A percentile compares a stretch with the other conserved stretches of the same genome.
These are phyloP conservation scores for Detonula confervacea DNA, from an alignment of 352 stramenopile species.

Conservation along the genomic window DNA sequence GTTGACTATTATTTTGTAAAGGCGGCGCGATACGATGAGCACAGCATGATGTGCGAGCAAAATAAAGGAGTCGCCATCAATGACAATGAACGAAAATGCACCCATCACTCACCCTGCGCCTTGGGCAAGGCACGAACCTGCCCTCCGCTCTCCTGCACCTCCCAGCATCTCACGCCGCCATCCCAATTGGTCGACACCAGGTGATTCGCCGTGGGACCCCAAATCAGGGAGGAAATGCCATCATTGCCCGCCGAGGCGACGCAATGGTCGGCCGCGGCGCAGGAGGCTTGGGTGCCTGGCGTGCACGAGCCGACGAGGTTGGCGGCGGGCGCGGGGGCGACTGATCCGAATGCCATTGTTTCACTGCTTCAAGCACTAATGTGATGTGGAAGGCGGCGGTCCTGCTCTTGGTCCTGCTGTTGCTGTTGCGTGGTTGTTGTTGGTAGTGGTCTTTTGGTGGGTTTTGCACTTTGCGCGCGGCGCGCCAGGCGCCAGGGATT, in stretches of 20 bases:
- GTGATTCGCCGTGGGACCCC: conserved; percentile 77
- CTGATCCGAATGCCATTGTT: conserved; percentile 50
- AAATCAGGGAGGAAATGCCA: conserved; percentile 77
- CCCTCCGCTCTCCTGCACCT: conserved; percentile 75
- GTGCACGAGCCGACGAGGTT: conserved; percentile 36
- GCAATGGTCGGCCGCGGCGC: conserved; percentile 61
- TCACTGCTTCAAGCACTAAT: neutral
- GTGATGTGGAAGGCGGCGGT: neutral
- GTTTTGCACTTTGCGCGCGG: too few relatives aligned
- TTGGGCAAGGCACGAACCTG: conserved; percentile 74
- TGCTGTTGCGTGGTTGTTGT: too few relatives aligned
- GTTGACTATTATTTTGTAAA: conserved; percentile 74
- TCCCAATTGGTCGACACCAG: conserved; percentile 84
- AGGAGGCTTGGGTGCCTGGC: conserved; percentile 26
- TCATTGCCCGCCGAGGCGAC: conserved; percentile 73
- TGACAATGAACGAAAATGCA: too few relatives aligned
- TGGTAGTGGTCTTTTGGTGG: too few relatives aligned
- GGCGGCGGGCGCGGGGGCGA: conserved; percentile 18
- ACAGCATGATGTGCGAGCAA: neutral
- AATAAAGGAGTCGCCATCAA: too few relatives aligned
- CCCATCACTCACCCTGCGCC: conserved; percentile 69
- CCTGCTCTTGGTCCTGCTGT: too few relatives aligned
- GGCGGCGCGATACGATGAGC: neutral
- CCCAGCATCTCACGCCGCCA: conserved; percentile 78
- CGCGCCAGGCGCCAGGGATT: too few relatives aligned